A percentile compares a stretch with the other conserved stretches of the same genome.
phyloP scores from a whole-genome alignment of 78 protist genomes.

The Salpingoeca rosetta region DNA sequence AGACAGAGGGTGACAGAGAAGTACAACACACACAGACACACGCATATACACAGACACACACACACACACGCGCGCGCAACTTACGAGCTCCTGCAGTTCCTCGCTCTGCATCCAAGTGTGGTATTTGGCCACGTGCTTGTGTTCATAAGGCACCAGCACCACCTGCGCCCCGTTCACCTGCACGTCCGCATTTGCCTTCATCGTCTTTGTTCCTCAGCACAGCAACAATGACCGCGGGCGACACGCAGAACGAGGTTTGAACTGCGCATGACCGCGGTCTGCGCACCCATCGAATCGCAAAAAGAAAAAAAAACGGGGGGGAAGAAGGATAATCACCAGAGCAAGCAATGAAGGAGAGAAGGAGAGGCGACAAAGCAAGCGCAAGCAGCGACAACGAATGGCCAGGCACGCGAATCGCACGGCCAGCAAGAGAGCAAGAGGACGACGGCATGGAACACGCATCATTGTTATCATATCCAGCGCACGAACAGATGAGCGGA shows the following conservation, averaged over 20 bases:
- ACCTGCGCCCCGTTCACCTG: constrained; percentile 18
- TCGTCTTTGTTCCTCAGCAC: constrained; percentile 2
- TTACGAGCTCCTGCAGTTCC: constrained; percentile 29
- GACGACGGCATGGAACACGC: too few species aligned
- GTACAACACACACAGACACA: background rate
- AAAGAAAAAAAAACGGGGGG: background rate
- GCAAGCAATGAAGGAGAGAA: background rate
- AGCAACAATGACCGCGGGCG: background rate
- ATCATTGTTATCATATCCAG: too few species aligned
- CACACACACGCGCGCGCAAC: background rate
- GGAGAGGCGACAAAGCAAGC: background rate
- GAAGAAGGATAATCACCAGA: background rate
- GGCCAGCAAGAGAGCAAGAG: background rate
- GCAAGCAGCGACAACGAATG: background rate
- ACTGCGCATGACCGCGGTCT: background rate
- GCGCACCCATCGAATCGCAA: background rate
- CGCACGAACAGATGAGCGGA: too few species aligned
- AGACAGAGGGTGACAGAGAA: too few species aligned
- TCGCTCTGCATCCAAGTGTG: constrained; percentile 75
- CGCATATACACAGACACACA: background rate
- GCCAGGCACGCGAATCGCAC: background rate
- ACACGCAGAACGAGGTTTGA: too few species aligned
- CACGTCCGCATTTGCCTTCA: constrained; percentile 2
- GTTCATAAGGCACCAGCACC: constrained; percentile 72
- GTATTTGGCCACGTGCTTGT: constrained; percentile 63